Conservation (phyloP, 768 basidiomycete species). For the Phanerochaete sordida region DNA sequence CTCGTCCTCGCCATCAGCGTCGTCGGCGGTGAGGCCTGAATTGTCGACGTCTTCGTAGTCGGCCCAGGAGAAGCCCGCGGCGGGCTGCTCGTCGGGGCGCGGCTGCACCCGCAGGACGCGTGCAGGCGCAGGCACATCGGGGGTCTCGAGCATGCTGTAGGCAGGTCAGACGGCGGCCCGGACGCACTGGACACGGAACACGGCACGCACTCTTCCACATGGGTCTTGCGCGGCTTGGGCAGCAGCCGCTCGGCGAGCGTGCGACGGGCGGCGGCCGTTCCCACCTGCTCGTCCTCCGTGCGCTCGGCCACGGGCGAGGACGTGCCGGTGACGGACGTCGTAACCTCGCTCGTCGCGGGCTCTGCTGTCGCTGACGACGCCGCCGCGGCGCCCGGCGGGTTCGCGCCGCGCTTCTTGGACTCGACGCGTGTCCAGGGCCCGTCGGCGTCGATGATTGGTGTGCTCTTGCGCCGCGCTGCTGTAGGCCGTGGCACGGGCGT, state of each 20-base stretch:
- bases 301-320: slow-evolving; percentile 31
- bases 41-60: slow-evolving; percentile 69
- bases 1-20: slow-evolving; percentile 70
- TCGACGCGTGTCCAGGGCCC: slow-evolving; percentile 74
- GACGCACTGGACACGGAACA: neutral
- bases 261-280: slow-evolving; percentile 18
- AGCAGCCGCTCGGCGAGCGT: slow-evolving; percentile 62
- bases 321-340: slow-evolving; percentile 37
- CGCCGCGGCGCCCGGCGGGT: slow-evolving; percentile 4
- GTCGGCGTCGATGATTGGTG: slow-evolving; percentile 43
- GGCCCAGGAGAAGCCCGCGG: slow-evolving; percentile 66
- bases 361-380: slow-evolving; percentile 17
- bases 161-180: slow-evolving; percentile 10
- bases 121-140: slow-evolving; percentile 52
- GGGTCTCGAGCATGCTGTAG: slow-evolving; percentile 58
- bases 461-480: slow-evolving; percentile 32
- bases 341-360: slow-evolving; percentile 48
- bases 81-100: slow-evolving; percentile 52
- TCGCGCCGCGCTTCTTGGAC: slow-evolving; percentile 32
- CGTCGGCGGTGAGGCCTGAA: slow-evolving; percentile 39
- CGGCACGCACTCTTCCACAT: slow-evolving; percentile 64
- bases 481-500: slow-evolving; percentile 5
- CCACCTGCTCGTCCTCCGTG: slow-evolving; percentile 27
- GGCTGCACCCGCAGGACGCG: slow-evolving; percentile 70
- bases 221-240: slow-evolving; percentile 64